These are phyloP conservation scores for Kwoniella bestiolae DNA, from an alignment of 768 basidiomycete genomes.

Conservation along the genomic window DNA sequence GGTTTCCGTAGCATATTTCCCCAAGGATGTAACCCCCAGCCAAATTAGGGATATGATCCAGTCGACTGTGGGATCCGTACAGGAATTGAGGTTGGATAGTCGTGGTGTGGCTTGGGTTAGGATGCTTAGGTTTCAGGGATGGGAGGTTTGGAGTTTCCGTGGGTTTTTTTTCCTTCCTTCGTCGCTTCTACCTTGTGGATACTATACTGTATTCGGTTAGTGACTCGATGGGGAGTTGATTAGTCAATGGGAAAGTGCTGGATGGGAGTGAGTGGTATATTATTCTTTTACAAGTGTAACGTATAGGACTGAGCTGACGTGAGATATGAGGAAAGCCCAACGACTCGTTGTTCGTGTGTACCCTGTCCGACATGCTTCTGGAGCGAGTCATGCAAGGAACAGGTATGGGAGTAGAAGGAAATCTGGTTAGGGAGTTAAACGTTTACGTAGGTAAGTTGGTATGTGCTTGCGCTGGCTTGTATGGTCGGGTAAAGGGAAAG, in stretches of 20 bases:
- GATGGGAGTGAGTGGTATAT: background rate
- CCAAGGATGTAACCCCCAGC: constrained; percentile 3
- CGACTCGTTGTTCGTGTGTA: background rate
- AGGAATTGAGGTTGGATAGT: constrained; percentile 9
- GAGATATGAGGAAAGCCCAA: background rate
- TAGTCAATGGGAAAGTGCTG: background rate
- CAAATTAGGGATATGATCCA: constrained; percentile 14
- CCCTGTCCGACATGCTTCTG: background rate
- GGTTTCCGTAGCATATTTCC: background rate
- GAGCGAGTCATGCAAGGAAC: background rate
- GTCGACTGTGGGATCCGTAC: constrained; percentile 9
- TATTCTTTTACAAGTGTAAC: too few species aligned
- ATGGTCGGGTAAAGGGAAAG: background rate
- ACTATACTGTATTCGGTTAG: too few species aligned
- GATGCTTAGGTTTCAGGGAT: constrained; percentile 10
- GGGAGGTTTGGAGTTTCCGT: constrained; percentile 14
- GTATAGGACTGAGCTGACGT: too few species aligned
- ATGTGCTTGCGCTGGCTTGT: background rate
- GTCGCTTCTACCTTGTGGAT: too few species aligned
- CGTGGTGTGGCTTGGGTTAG: constrained; percentile 9
- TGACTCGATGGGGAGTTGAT: too few species aligned
- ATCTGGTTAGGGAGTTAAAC: background rate
- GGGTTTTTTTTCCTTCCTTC: background rate
- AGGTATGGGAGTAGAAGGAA: background rate
- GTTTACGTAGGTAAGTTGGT: too few species aligned